Percentiles rank a stretch among this genome's conserved stretches.
Conservation (phyloP, 2,329 filamentous ascomycete genomes). For the Fusarium irregulare region DNA sequence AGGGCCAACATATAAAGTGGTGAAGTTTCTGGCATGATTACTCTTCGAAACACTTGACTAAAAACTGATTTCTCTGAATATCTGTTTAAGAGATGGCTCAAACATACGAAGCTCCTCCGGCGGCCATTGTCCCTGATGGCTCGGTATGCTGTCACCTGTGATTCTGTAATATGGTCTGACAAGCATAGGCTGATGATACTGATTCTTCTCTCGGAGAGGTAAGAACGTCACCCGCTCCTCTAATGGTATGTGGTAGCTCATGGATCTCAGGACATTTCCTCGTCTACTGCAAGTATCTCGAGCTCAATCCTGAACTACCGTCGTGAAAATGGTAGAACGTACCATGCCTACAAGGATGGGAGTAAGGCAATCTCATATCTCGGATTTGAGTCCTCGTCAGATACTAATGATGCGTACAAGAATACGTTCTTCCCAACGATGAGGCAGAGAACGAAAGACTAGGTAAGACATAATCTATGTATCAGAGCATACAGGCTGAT, state of each 20-base stretch:
- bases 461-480: background rate
- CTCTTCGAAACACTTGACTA: no score
- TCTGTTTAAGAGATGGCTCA: background rate
- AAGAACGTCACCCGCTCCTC: accelerated
- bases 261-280: background rate
- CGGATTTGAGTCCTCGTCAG: accelerated
- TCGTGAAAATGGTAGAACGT: constrained; percentile 19
- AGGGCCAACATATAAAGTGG: constrained; percentile 13
- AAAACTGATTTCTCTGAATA: accelerated
- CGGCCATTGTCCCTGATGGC: background rate
- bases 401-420: background rate
- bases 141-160: background rate
- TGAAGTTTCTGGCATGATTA: background rate
- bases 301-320: constrained; percentile 19
- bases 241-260: accelerated
- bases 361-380: background rate
- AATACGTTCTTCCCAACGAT: constrained; percentile 38
- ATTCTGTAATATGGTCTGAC: background rate
- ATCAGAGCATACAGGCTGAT: background rate
- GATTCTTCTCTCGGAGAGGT: constrained; percentile 15
- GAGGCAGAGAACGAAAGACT: constrained; percentile 33
- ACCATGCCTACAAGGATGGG: constrained; percentile 21
- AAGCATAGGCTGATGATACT: background rate
- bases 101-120: background rate
- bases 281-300: constrained; percentile 2